Evolutionary conservation across 371 early-diverging fungal genomes (phyloP), one percentile per base, ranked within the genome.

Genomic region (Cladochytrium tenue): DNA sequence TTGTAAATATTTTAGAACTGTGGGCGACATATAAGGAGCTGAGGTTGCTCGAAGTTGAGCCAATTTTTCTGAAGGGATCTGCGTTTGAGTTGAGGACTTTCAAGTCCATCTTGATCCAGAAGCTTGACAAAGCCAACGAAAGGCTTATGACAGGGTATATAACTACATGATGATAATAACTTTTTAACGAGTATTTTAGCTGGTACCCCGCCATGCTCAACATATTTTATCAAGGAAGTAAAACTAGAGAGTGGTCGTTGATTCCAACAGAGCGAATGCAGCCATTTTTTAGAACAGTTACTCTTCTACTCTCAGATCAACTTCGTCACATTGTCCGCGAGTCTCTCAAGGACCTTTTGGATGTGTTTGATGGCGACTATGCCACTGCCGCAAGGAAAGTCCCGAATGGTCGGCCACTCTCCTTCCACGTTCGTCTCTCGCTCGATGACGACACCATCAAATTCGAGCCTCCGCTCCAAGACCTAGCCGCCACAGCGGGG

Each of bases 181-280:
- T 20, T 50, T 34, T 27, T 56, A 50, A 4, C 0, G n/a, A 60
- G 26, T 17, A 25, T 31, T 20, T 1, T 43, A 81, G 81, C 25
- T 84, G 82, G 82, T 84, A 84, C 53, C 85, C 82, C 2, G 74
- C 78, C 0, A 76, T 84, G 62, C 62, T 84, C 27, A 82, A 80
- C 50, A 70, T 82, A 2, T 84, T 84, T 53, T 84, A 82, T 63
- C 77, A 79, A 65, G 79, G 80, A 13, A 74, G 76, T 60, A 81
- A 81, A 53, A 68, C 71, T 15, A 76, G 78, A 58, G 79, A 78
- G 56, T 84, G 82, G 81, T 72, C 80, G 2, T 69, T 79, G 10
- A 76, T 84, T 31, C 69, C 76, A 1, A 68, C 74, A 13, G 81
- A 81, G 13, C 65, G 69, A 30, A 67, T 82, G 34, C 80, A 81